phyloP scores from a whole-genome alignment of 2,329 filamentous ascomycete genomes.

The Fusarium nurragi region DNA sequence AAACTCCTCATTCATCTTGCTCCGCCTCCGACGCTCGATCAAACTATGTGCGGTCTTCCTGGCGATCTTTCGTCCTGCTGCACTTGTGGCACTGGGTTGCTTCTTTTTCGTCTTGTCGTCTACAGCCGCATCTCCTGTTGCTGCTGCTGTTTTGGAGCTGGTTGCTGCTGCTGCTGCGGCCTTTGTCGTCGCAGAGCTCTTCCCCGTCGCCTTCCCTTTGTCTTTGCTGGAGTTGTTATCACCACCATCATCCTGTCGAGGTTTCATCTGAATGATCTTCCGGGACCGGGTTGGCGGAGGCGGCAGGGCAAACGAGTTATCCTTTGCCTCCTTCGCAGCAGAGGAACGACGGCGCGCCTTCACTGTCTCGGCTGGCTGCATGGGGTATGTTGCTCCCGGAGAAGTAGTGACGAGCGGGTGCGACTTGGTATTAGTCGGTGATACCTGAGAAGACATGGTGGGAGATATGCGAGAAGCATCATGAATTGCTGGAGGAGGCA shows the following conservation, averaged over 20 bases:
- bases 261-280: constrained; percentile 99
- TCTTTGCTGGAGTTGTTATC: constrained; percentile 39
- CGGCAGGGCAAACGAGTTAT: constrained; percentile 80
- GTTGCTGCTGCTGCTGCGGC: constrained; percentile 21
- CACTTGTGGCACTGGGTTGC: constrained; percentile 77
- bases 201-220: constrained; percentile 36
- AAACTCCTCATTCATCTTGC: constrained; percentile 99
- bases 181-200: constrained; percentile 31
- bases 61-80: constrained; percentile 92
- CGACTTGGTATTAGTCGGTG: constrained; percentile 46
- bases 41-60: constrained; percentile 96
- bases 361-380: constrained; percentile 62
- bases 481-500: constrained; percentile 79
- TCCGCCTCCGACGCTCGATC: constrained; percentile 87
- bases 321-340: constrained; percentile 56
- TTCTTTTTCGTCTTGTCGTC: constrained; percentile 72
- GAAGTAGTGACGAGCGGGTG: constrained; percentile 44
- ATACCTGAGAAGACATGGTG: constrained; percentile 41
- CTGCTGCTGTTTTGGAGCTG: constrained; percentile 36
- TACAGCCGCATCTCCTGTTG: constrained; percentile 32
- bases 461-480: constrained; percentile 59
- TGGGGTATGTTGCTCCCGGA: constrained; percentile 51
- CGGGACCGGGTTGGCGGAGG: constrained; percentile 91
- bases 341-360: constrained; percentile 65
- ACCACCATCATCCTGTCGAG: constrained; percentile 56